Conservation (phyloP, 345 rosid genomes). For the Eucalyptus regnans region DNA sequence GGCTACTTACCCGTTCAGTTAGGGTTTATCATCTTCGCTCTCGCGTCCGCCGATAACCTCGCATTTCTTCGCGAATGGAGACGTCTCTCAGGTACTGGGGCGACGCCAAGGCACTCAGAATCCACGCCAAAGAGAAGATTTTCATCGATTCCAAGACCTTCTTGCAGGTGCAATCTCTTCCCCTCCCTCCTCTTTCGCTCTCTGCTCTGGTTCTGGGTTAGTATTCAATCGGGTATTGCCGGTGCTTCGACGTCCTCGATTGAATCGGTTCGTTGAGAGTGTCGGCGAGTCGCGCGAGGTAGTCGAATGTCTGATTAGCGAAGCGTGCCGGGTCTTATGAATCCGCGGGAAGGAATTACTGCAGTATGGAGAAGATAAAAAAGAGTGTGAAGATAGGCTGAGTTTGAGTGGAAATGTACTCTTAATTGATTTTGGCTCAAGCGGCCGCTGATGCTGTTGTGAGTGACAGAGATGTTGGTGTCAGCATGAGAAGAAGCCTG, state of each 20-base stretch:
- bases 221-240: background rate
- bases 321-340: background rate
- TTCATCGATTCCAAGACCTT: slow-evolving; percentile 45
- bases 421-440: background rate
- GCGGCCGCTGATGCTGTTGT: background rate
- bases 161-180: slow-evolving; percentile 46
- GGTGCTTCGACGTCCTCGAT: background rate
- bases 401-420: background rate
- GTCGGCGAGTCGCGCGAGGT: background rate
- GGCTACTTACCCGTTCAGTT: accelerated
- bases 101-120: slow-evolving; percentile 45
- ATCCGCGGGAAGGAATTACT: background rate
- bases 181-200: background rate
- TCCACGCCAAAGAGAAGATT: slow-evolving; percentile 85
- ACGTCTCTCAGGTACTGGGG: slow-evolving; percentile 64
- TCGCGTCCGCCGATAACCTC: background rate
- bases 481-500: background rate
- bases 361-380: background rate
- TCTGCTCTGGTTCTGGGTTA: background rate
- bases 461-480: background rate
- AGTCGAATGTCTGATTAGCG: background rate
- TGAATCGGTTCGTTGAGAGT: background rate
- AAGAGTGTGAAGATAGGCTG: background rate
- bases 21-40: background rate
- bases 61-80: slow-evolving; percentile 33